Base-by-base conservation (phyloP, 75 land plant genomes). In the Cupressus sempervirens region DNA sequence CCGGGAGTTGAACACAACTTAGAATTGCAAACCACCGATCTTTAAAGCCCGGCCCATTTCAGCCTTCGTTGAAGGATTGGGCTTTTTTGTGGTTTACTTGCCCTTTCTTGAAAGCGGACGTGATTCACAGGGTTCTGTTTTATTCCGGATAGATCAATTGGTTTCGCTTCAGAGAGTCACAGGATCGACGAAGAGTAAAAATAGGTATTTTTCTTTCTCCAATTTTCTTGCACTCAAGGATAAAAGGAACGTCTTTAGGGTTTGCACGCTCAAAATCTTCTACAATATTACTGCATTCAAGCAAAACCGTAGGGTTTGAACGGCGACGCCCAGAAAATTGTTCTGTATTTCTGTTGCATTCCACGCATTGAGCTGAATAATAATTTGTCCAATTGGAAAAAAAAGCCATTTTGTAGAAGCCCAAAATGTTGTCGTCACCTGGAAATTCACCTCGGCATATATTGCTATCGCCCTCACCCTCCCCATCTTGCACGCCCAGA, bases 401-500 rank as follows among this genome's bases (percentile, higher is more conserved):
- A 7, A 62, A 62, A 26, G 67, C 8, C 29, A 23, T 62, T 62
- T 62, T 26, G 67, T 62, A 20, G 67, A 62, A 62, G n/a, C n/a
- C n/a, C 65, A 32, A 34, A 54, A 91, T 91, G 92, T 84, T 91
- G 83, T 84, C 92, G 48, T 90, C 99, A 34, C 99, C 99, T 3
- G 99, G 99, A 32, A 89, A 93, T 56, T 96, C 99, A 15, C 98
- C 99, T 0, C 98, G 99, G 75, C 95, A 92, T 74, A 82, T 98
- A 83, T 84, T 94, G 15, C 84, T 91, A 30, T 90, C 98, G 12
- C 83, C 94, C 43, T 87, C 80, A 5, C 83, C 83, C 30, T 83
- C 92, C 0, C 45, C 91, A 14, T 54, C 79, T 18, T 29, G 54
- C 75, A 46, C 89, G 76, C 84, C 70, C 45, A 83, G 68, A 30